Evolutionary conservation across 2,329 filamentous ascomycete genomes (phyloP).

Genomic region (Pyrenophora seminiperda): DNA sequence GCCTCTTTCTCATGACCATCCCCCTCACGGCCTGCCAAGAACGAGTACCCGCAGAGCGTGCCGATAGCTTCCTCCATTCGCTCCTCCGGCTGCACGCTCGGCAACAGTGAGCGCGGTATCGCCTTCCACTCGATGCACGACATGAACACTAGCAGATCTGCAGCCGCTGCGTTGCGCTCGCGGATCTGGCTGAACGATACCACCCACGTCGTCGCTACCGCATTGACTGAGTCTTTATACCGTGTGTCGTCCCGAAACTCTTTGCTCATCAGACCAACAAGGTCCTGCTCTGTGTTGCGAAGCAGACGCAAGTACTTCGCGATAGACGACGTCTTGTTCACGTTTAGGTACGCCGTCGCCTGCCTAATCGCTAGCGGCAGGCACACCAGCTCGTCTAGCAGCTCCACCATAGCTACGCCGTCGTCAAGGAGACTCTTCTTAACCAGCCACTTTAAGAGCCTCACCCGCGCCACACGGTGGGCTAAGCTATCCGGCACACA

Average conservation of each 20-base stretch:
- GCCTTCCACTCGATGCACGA: slow-evolving; percentile 22
- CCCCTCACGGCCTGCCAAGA: slow-evolving; percentile 18
- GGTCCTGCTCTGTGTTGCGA: slow-evolving; percentile 38
- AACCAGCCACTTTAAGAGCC: slow-evolving; percentile 17
- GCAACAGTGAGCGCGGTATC: slow-evolving; percentile 24
- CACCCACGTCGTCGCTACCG: slow-evolving; percentile 52
- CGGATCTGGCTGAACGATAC: slow-evolving; percentile 49
- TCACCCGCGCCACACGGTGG: no score
- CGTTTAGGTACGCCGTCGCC: slow-evolving; percentile 49
- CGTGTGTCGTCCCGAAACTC: slow-evolving; percentile 49
- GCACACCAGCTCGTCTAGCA: slow-evolving; percentile 39
- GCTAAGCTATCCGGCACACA: no score
- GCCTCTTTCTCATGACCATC: neutral
- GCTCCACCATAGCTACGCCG: neutral
- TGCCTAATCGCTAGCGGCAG: slow-evolving; percentile 51
- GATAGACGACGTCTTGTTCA: slow-evolving; percentile 24
- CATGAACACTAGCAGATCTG: slow-evolving; percentile 47
- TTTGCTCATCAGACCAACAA: slow-evolving; percentile 43
- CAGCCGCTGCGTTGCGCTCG: slow-evolving; percentile 37
- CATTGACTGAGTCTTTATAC: slow-evolving; percentile 45
- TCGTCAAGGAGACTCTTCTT: slow-evolving; percentile 9
- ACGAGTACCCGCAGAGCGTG: slow-evolving; percentile 31
- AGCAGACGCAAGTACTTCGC: slow-evolving; percentile 47
- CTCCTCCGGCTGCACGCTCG: slow-evolving; percentile 9
- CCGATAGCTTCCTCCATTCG: slow-evolving; percentile 27